Base-by-base conservation (phyloP, 2,329 filamentous ascomycete species). In the Penicillium sp. region DNA sequence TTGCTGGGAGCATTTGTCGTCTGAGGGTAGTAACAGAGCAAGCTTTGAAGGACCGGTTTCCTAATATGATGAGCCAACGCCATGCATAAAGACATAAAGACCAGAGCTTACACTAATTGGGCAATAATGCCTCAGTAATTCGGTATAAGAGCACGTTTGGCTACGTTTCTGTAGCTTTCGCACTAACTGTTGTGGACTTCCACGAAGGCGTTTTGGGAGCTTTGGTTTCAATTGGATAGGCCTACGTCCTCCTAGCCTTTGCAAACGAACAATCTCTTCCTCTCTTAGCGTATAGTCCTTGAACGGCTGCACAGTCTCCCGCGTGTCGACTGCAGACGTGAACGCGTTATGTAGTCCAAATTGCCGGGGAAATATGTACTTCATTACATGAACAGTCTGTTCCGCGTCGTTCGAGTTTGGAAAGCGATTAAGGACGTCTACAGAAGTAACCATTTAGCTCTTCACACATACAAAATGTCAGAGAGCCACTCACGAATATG, bases 331-430 rank as follows among this genome's bases (percentile, higher is more conserved):
- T 3, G 77, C 74, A 5, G 86, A 89, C 0, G 86, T 91, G 68
- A 97, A 97, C n/a, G 88, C 91, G 71, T 97, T 99, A 67, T 96
- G 91, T 3, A 99, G 77, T 14, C 84, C 84, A 66, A 96, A 97
- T 66, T 97, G 92, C 11, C 87, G 82, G 30, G 94, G 94, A 64
- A 99, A 99, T 1, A 99, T 86, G 71, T 97, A 93, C 78, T 93
- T 94, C 82, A 96, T 84, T 20, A 96, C 74, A 63, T 88, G 89
- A 11, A 85, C 67, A 0, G 85, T 89, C 60, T 87, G 81, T 12
- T 72, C 66, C 1, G 77, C 65, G 63, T 82, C 75, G 38, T 64
- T 81, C 65, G 35, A 57, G 3, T 64, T 63, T 9, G 80, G 73
- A 61, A 81, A 88, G 21, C 91, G 84, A 67, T 94, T 96, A 23